These are phyloP conservation scores for Tulasnella sp. DNA, from an alignment of 768 basidiomycete species.

Conservation along the genomic window DNA sequence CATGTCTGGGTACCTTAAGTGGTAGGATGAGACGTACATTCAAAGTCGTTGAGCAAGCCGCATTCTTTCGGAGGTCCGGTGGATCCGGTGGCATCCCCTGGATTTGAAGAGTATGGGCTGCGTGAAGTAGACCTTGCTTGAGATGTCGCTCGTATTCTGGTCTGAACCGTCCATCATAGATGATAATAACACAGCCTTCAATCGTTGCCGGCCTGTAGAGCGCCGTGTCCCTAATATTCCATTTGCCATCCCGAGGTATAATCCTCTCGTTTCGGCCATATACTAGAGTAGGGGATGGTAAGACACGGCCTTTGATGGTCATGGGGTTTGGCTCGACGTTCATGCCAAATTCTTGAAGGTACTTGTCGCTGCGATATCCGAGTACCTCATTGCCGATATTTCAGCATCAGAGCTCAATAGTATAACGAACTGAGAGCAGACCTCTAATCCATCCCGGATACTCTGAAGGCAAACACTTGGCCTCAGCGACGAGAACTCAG, in stretches of 20 bases:
- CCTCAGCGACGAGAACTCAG: conserved; percentile 63
- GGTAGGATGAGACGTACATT: background rate
- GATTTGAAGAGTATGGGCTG: conserved; percentile 50
- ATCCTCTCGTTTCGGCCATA: conserved; percentile 56
- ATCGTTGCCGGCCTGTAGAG: conserved; percentile 59
- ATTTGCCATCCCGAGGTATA: conserved; percentile 59
- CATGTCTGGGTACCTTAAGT: background rate
- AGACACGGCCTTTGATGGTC: conserved; percentile 56
- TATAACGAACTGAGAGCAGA: conserved; percentile 43
- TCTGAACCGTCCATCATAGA: conserved; percentile 66
- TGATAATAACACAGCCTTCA: conserved; percentile 56
- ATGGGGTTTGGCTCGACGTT: conserved; percentile 53
- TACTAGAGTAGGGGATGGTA: conserved; percentile 60
- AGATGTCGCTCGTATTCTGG: conserved; percentile 50
- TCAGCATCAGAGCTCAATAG: background rate
- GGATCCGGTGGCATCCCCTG: conserved; percentile 46
- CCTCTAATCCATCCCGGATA: conserved; percentile 54
- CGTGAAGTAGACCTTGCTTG: conserved; percentile 43
- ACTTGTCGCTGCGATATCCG: conserved; percentile 68
- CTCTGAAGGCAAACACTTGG: conserved; percentile 55
- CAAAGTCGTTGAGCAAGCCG: conserved; percentile 44
- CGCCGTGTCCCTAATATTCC: conserved; percentile 63
- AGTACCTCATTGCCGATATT: conserved; percentile 30
- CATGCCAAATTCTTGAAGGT: conserved; percentile 71
- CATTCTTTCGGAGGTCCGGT: conserved; percentile 53